Conservation (phyloP, 1,284 basidiomycete genomes). For the Gymnopus androsaceus region DNA sequence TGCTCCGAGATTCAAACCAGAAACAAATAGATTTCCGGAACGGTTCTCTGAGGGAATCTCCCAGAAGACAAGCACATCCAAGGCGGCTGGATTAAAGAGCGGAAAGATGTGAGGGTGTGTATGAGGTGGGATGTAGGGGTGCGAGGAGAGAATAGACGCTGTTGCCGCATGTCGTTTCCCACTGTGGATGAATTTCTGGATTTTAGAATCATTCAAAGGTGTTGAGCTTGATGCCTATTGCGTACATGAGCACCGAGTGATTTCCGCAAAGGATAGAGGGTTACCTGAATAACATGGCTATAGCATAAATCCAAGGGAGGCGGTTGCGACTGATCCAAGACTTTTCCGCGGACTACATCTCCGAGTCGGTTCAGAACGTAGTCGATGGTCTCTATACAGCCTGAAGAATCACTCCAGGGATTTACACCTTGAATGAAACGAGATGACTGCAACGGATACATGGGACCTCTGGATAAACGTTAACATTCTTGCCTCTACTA, state of each 20-base stretch:
- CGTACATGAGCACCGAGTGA: background rate
- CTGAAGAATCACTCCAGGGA: conserved; percentile 39
- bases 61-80: conserved; percentile 81
- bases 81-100: conserved; percentile 68
- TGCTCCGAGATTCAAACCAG: conserved; percentile 68
- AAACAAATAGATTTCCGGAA: conserved; percentile 60
- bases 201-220: conserved; percentile 25
- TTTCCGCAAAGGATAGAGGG: background rate
- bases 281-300: conserved; percentile 52
- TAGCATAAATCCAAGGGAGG: conserved; percentile 58
- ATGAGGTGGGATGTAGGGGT: conserved; percentile 63
- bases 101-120: conserved; percentile 71
- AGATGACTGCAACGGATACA: conserved; percentile 53
- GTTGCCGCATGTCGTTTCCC: conserved; percentile 46
- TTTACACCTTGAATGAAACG: conserved; percentile 46
- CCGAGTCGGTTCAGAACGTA: conserved; percentile 57
- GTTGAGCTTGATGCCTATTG: background rate
- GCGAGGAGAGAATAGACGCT: conserved; percentile 41
- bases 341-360: conserved; percentile 54
- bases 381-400: conserved; percentile 42
- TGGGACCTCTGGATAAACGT: conserved; percentile 36
- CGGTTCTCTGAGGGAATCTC: conserved; percentile 57
- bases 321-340: conserved; percentile 44
- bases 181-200: conserved; percentile 50
- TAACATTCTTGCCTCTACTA: conserved; percentile 4